Conservation (phyloP, 2,329 filamentous ascomycete genomes). For the Aureobasidium melanogenum region DNA sequence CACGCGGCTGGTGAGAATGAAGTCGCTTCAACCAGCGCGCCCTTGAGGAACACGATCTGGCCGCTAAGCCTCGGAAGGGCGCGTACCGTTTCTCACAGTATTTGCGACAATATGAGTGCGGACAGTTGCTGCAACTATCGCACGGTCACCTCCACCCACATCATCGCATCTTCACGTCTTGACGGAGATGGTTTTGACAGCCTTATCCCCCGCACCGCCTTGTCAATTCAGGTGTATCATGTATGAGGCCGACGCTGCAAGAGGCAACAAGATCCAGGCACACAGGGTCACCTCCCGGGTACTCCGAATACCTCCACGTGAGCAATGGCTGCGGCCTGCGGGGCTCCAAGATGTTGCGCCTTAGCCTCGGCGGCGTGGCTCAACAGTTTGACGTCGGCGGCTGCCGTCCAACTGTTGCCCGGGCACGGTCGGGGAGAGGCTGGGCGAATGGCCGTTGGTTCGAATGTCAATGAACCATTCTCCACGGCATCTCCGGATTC, state of each 20-base stretch:
- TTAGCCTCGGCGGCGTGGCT: neutral
- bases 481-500: neutral
- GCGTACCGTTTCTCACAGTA: slow-evolving; percentile 6
- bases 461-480: neutral
- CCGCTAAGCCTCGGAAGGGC: neutral
- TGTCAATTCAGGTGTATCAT: neutral
- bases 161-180: neutral
- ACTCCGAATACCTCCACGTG: neutral
- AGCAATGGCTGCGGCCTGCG: neutral
- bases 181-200: neutral
- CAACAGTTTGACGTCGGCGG: slow-evolving; percentile 4
- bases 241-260: neutral
- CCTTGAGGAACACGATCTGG: neutral
- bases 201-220: neutral
- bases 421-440: neutral
- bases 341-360: neutral
- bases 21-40: neutral
- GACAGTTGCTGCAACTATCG: neutral
- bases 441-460: neutral
- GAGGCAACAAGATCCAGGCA: neutral
- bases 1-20: neutral
- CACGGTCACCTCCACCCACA: neutral
- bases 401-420: neutral
- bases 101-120: neutral
- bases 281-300: neutral